phyloP scores from a whole-genome alignment of 345 rosid genomes.

The Eucalyptus paniculata region DNA sequence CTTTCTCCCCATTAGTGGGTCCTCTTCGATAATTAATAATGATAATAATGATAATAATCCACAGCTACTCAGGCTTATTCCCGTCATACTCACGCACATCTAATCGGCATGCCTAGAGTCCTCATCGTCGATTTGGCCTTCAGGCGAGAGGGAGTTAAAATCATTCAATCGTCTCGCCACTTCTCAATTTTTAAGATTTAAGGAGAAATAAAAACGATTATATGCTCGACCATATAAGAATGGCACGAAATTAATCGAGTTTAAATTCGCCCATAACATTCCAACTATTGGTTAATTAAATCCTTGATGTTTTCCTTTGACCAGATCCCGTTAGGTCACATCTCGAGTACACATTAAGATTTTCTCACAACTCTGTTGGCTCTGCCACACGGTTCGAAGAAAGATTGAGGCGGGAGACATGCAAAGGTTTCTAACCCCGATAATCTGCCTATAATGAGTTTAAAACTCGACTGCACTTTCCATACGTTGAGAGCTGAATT shows the following conservation, averaged over 20 bases:
- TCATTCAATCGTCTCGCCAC: background rate
- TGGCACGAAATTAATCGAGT: background rate
- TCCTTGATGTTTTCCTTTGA: background rate
- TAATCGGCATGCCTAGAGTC: background rate
- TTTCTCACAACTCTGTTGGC: background rate
- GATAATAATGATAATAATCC: background rate
- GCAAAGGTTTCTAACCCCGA: background rate
- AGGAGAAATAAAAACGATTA: background rate
- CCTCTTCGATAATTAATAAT: background rate
- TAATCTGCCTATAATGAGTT: background rate
- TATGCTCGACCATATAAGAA: background rate
- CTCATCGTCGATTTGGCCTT: background rate
- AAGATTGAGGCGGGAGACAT: background rate
- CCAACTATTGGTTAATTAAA: fast-evolving
- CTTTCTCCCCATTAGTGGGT: background rate
- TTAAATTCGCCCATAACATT: background rate
- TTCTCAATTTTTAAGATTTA: background rate
- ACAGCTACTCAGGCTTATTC: background rate
- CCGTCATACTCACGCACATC: background rate
- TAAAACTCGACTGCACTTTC: background rate
- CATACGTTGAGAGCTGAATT: background rate
- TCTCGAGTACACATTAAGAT: fast-evolving
- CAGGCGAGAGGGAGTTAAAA: background rate
- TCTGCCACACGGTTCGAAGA: background rate
- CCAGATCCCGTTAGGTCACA: background rate